phyloP scores from a whole-genome alignment of 306 rosid species.

The Pyrus bretschneideri region DNA sequence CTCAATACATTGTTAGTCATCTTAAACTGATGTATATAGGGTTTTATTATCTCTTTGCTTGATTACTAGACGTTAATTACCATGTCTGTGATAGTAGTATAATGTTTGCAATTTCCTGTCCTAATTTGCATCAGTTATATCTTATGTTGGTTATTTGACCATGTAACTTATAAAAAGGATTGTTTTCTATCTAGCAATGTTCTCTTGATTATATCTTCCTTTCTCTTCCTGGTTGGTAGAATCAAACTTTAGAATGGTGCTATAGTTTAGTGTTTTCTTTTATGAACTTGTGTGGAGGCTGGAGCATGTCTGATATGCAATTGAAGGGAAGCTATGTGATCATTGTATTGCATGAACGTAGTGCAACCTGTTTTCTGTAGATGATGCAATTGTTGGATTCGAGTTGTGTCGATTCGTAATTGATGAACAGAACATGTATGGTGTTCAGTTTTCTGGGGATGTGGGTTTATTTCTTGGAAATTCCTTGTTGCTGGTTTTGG shows the following conservation, averaged over 20 bases:
- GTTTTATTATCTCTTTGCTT: slow-evolving; percentile 28
- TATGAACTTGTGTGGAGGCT: background rate
- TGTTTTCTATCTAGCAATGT: background rate
- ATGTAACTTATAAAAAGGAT: background rate
- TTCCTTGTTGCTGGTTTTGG: slow-evolving; percentile 8
- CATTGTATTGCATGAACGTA: background rate
- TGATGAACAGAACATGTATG: slow-evolving; percentile 13
- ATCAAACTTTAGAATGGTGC: background rate
- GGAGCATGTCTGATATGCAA: background rate
- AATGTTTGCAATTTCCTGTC: background rate
- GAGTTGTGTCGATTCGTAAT: slow-evolving; percentile 10
- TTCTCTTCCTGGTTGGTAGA: slow-evolving; percentile 13
- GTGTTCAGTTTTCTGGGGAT: slow-evolving; percentile 8
- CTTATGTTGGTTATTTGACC: background rate
- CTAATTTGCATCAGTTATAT: slow-evolving; percentile 1
- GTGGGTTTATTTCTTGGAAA: background rate
- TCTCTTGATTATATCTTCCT: background rate
- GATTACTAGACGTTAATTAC: slow-evolving; percentile 9
- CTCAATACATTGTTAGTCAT: slow-evolving; percentile 31
- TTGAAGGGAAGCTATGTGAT: slow-evolving; percentile 3
- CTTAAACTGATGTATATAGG: slow-evolving; percentile 36
- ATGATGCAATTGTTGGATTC: background rate
- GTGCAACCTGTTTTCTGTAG: background rate
- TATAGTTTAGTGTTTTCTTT: background rate
- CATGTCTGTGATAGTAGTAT: slow-evolving; percentile 1